These are phyloP conservation scores for Madurella fahalii DNA, from an alignment of 2,329 filamentous ascomycete species.

Conservation along the genomic window DNA sequence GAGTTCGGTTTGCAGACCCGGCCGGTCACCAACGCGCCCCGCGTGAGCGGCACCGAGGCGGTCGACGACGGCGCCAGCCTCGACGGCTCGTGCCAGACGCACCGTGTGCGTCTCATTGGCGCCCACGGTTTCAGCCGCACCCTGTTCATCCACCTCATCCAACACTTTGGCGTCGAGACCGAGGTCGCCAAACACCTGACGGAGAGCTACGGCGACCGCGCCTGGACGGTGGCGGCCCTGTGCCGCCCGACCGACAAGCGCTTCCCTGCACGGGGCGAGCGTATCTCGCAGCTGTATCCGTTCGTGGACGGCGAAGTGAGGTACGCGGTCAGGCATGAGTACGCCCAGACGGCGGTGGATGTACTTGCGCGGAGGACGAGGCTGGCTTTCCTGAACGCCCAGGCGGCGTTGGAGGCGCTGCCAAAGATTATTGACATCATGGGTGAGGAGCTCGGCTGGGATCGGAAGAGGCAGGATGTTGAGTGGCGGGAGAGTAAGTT, in stretches of 20 bases:
- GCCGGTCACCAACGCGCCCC: constrained; percentile 50
- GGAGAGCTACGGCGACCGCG: constrained; percentile 84
- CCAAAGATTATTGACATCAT: constrained; percentile 86
- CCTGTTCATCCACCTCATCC: constrained; percentile 90
- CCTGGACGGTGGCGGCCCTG: constrained; percentile 83
- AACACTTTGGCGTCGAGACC: constrained; percentile 88
- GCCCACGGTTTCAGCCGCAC: constrained; percentile 82
- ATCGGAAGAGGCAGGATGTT: constrained; percentile 62
- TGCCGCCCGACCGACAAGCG: constrained; percentile 71
- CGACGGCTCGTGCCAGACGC: constrained; percentile 70
- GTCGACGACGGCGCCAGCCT: constrained; percentile 68
- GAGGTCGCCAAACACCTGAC: constrained; percentile 87
- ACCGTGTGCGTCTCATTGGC: constrained; percentile 67
- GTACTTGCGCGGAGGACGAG: constrained; percentile 81
- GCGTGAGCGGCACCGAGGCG: constrained; percentile 62
- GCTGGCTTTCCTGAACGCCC: constrained; percentile 85
- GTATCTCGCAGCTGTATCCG: constrained; percentile 76
- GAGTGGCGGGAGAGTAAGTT: constrained; percentile 75
- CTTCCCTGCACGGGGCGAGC: constrained; percentile 78
- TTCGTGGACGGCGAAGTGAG: constrained; percentile 90
- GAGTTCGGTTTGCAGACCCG: constrained; percentile 57
- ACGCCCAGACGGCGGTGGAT: constrained; percentile 86
- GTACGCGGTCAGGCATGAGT: constrained; percentile 84
- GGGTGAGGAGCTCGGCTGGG: constrained; percentile 79
- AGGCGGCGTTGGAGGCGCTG: constrained; percentile 81